Evolutionary conservation across 306 rosid species (phyloP).

Genomic region (Dalbergia cochinchinensis): DNA sequence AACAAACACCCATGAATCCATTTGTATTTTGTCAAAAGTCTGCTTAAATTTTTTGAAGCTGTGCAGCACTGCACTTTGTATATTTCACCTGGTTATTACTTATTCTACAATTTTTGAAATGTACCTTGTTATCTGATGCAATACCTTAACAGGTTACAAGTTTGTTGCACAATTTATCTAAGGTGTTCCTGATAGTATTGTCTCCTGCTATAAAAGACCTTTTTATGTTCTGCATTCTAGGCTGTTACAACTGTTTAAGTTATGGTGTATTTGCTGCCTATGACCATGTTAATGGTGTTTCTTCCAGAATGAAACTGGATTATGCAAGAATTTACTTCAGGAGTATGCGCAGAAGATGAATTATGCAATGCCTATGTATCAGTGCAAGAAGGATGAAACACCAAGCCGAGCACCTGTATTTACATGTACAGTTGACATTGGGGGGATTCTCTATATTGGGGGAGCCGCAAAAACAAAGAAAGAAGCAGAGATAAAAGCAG

Average conservation of each 20-base stretch:
- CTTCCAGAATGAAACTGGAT: conserved; percentile 91
- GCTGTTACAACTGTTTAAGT: conserved; percentile 18
- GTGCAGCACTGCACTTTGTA: background rate
- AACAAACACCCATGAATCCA: background rate
- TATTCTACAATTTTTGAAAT: conserved; percentile 8
- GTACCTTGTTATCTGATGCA: background rate
- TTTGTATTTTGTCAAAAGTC: conserved; percentile 12
- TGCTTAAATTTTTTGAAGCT: background rate
- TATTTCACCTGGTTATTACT: conserved; percentile 10
- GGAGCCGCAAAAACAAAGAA: conserved; percentile 84
- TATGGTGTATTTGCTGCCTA: conserved; percentile 33
- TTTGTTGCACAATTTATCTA: conserved; percentile 7
- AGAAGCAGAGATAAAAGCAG: conserved; percentile 98
- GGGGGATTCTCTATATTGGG: conserved; percentile 88
- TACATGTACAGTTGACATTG: conserved; percentile 87
- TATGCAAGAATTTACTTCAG: conserved; percentile 98
- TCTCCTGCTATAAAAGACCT: conserved; percentile 2
- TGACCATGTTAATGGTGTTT: conserved; percentile 45
- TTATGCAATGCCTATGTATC: conserved; percentile 85
- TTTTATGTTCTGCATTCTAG: conserved; percentile 18
- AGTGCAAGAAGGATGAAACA: conserved; percentile 69
- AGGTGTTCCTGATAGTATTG: conserved; percentile 27
- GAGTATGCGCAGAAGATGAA: conserved; percentile 99
- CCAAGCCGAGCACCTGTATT: conserved; percentile 58
- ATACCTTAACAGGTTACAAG: background rate